A percentile compares a stretch with the other conserved stretches of the same genome.
These are phyloP conservation scores for Nigrograna mackinnonii DNA, from an alignment of 2,329 filamentous ascomycete genomes.

Conservation along the genomic window DNA sequence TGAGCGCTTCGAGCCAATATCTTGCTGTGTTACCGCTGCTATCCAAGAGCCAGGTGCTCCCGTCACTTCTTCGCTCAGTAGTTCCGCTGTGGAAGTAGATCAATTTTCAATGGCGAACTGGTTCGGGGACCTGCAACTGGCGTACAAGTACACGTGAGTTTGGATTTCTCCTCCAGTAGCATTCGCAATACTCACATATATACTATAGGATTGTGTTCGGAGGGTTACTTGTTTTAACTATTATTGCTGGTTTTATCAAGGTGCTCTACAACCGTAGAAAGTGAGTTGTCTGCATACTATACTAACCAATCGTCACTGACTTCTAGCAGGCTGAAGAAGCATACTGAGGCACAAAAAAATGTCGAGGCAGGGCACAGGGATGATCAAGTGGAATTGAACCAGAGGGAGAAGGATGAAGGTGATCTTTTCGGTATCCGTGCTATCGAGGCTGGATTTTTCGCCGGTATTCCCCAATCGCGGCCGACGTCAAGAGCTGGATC, in stretches of 20 bases:
- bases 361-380: constrained; percentile 30
- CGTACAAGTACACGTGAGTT: constrained; percentile 42
- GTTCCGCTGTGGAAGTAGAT: neutral
- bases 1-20: neutral
- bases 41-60: neutral
- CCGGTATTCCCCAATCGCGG: constrained; percentile 43
- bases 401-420: constrained; percentile 41
- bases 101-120: constrained; percentile 29
- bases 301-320: neutral
- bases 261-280: constrained; percentile 38
- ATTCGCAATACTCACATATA: constrained; percentile 6
- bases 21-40: neutral
- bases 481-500: constrained; percentile 41
- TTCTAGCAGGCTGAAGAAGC: constrained; percentile 29
- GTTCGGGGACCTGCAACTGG: constrained; percentile 39
- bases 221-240: constrained; percentile 29
- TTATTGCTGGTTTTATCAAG: constrained; percentile 38
- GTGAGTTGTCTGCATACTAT: constrained; percentile 21
- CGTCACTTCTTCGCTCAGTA: neutral
- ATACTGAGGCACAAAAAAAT: constrained; percentile 23
- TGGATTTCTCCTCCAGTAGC: neutral
- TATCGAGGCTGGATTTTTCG: constrained; percentile 46
- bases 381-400: constrained; percentile 38
- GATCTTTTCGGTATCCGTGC: constrained; percentile 45
- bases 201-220: constrained; percentile 36